Conservation (phyloP, 1,284 basidiomycete genomes). For the Caloboletus firmus region DNA sequence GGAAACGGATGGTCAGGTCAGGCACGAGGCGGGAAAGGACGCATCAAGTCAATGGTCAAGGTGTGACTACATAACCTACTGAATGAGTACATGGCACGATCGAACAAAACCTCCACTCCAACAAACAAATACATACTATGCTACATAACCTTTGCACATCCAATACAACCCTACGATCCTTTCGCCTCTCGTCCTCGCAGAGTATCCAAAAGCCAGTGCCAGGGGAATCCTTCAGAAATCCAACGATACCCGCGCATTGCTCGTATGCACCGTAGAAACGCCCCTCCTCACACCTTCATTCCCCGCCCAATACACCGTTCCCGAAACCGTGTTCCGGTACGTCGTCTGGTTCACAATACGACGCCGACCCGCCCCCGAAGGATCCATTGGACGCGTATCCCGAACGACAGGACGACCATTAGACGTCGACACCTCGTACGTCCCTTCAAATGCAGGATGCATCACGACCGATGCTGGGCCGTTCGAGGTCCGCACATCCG, state of each 20-base stretch:
- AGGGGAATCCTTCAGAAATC: slow-evolving; percentile 12
- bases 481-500: slow-evolving; percentile 41
- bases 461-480: slow-evolving; percentile 36
- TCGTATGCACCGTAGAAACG: slow-evolving; percentile 19
- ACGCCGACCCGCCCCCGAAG: slow-evolving; percentile 36
- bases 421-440: slow-evolving; percentile 39
- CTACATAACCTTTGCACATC: not conserved
- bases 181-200: not conserved
- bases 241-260: slow-evolving; percentile 24
- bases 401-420: slow-evolving; percentile 22
- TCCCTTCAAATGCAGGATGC: slow-evolving; percentile 45
- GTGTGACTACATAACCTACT: too few relatives aligned
- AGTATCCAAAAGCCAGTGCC: too few relatives aligned
- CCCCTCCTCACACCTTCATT: not conserved
- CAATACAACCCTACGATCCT: not conserved
- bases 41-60: too few relatives aligned
- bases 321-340: not conserved
- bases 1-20: too few relatives aligned
- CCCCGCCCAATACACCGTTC: slow-evolving; percentile 21
- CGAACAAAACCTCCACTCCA: too few relatives aligned
- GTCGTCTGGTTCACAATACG: slow-evolving; percentile 20
- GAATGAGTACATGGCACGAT: too few relatives aligned
- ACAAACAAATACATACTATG: not conserved
- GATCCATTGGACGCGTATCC: slow-evolving; percentile 33
- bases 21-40: too few relatives aligned